Evolutionary conservation across 257 asterid genomes (phyloP).

Genomic region (Solanum ahanhuiri): DNA sequence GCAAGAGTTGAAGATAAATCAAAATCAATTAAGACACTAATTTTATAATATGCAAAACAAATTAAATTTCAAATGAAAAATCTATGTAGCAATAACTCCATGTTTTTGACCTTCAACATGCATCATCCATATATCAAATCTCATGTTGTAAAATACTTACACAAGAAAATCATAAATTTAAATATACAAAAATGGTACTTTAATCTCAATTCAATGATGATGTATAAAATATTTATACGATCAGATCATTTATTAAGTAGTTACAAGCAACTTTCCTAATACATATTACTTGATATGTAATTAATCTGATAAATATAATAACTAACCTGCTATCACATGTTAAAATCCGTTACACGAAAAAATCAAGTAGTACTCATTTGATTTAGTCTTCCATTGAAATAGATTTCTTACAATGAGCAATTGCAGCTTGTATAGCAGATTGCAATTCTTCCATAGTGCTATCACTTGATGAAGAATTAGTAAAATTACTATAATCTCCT

Average conservation of each 20-base stretch:
- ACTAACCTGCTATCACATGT: background rate
- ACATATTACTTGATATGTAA: background rate
- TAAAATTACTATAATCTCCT: constrained; percentile 5
- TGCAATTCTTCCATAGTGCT: constrained; percentile 87
- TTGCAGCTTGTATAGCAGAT: constrained; percentile 89
- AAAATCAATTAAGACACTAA: background rate
- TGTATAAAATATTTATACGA: background rate
- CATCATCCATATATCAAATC: background rate
- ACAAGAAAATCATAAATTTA: background rate
- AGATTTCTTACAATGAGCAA: constrained; percentile 85
- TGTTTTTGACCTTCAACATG: background rate
- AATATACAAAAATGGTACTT: background rate
- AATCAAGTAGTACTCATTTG: background rate
- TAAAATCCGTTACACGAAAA: background rate
- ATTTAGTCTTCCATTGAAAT: constrained; percentile 26
- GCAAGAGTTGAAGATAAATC: background rate
- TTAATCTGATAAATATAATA: background rate
- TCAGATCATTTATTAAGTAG: background rate
- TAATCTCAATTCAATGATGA: background rate
- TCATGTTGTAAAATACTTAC: background rate
- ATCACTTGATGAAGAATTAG: constrained; percentile 24
- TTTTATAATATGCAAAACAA: background rate
- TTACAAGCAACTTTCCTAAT: background rate
- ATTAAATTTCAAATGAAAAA: background rate
- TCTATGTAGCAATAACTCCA: background rate